These are phyloP conservation scores for Cryomyces minteri DNA, from an alignment of 495 filamentous ascomycete species.

Conservation along the genomic window DNA sequence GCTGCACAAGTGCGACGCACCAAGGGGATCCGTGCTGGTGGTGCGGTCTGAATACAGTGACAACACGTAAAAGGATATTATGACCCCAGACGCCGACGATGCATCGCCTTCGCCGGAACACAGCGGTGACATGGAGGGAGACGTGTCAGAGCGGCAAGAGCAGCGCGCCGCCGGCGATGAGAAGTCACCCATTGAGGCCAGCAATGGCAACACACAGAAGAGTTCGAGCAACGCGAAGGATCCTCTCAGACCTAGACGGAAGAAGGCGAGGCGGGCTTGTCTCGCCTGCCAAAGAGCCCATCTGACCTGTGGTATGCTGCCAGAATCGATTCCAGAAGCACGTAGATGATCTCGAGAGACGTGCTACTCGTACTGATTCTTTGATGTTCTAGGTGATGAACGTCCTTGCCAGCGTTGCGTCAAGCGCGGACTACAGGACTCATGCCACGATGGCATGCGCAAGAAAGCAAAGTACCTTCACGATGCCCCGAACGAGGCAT, in stretches of 20 bases:
- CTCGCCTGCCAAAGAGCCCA: slow-evolving; percentile 95
- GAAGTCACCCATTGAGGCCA: slow-evolving; percentile 28
- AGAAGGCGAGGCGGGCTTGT: slow-evolving; percentile 91
- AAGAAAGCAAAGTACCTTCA: slow-evolving; percentile 99
- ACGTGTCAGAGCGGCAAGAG: slow-evolving; percentile 37
- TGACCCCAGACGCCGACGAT: slow-evolving; percentile 34
- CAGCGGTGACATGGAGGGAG: slow-evolving; percentile 28
- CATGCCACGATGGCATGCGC: slow-evolving; percentile 85
- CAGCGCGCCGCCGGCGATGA: slow-evolving; percentile 37
- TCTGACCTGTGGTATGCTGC: slow-evolving; percentile 82
- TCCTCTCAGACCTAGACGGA: slow-evolving; percentile 68
- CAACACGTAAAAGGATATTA: slow-evolving; percentile 18
- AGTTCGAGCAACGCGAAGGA: slow-evolving; percentile 54
- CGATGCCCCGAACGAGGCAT: slow-evolving; percentile 69
- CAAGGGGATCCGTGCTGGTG: no score
- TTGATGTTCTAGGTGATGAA: slow-evolving; percentile 43
- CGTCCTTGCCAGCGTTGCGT: slow-evolving; percentile 87
- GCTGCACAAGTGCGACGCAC: no score
- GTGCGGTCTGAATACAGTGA: no score
- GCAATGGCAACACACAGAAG: slow-evolving; percentile 34
- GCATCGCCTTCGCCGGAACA: slow-evolving; percentile 29
- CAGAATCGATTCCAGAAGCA: background rate
- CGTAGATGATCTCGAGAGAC: background rate
- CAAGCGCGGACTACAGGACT: slow-evolving; percentile 75
- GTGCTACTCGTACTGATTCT: slow-evolving; percentile 5